Base-by-base conservation (phyloP, 345 rosid species). In the Pugionium cornutum region DNA sequence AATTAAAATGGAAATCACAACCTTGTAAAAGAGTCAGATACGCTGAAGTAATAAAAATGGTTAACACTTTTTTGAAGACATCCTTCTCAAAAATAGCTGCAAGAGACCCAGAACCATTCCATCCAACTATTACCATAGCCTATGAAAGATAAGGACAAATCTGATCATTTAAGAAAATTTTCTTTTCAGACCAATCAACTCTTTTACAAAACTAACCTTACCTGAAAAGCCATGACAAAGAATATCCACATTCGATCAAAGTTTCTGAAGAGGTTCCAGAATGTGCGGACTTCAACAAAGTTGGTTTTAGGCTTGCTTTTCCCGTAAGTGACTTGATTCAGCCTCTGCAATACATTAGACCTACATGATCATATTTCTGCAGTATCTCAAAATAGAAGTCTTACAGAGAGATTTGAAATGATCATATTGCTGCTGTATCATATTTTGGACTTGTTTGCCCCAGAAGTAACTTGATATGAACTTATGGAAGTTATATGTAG, bases 211-310 rank as follows among this genome's bases (percentile, higher is more conserved):
- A 67, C 58, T 66, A 58, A 51, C 36, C 44, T 34, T 53, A 94
- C 99, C 99, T 94, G 99, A 18, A 91, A 87, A 70, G 95, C 87
- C 89, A 94, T 70, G 68, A 87, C 68, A 73, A 91, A 66, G 80
- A 94, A 94, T 74, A 94, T 88, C 99, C 99, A 94, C 99, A 87
- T 87, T 60, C 99, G 83, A 64, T 91, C 99, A 77, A 94, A 94
- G 75, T 86, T 86, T 79, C 99, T 81, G 69, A 69, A 94, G 7
- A 94, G 92, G 78, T 91, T 92, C 91, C 84, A 87, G 77, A 94
- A 91, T 26, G 99, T 91, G 28, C 97, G 92, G 59, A 84, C 89
- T 87, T 94, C 99, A 54, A 94, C 99, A 83, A 94, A 94, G 82
- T 91, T 88, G 49, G 95, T 85, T 75, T 94, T 94, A 59, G 97